A percentile compares a stretch with the other conserved stretches of the same genome.
phyloP scores from a whole-genome alignment of 148 eudicot genomes.

The Amaranthus cruentus region DNA sequence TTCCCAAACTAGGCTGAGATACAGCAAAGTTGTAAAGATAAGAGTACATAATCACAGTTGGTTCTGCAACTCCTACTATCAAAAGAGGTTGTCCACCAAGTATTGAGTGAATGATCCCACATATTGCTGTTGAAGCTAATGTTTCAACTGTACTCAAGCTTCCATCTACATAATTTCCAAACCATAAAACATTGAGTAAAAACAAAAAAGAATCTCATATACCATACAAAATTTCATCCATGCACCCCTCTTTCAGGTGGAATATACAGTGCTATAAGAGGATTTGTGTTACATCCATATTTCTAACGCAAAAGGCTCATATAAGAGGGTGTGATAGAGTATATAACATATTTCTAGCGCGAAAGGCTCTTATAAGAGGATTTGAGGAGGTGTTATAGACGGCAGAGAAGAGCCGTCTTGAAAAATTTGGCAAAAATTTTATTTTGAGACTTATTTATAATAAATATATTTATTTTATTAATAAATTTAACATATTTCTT shows the following conservation, averaged over 20 bases:
- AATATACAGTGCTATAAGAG: no score
- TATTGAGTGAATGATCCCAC: conserved; percentile 66
- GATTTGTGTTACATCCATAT: no score
- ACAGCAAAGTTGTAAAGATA: conserved; percentile 64
- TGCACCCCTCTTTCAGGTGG: background rate
- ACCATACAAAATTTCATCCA: background rate
- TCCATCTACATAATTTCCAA: conserved; percentile 38
- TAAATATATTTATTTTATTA: no score
- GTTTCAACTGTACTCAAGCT: conserved; percentile 68
- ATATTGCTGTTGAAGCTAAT: conserved; percentile 67
- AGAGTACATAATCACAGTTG: conserved; percentile 69
- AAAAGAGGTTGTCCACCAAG: conserved; percentile 69
- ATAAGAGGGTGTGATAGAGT: no score
- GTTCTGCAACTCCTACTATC: conserved; percentile 77
- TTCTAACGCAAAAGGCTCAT: no score
- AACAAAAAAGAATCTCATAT: background rate
- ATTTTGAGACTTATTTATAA: no score
- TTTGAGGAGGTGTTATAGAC: no score
- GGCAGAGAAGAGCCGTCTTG: no score
- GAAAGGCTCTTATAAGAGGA: no score
- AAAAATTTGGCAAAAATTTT: no score
- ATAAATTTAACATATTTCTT: no score
- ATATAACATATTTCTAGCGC: no score
- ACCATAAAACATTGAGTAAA: conserved; percentile 1
- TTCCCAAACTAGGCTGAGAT: conserved; percentile 38